Evolutionary conservation across 1,284 basidiomycete genomes (phyloP).

Genomic region (Anthracocystis setariae): DNA sequence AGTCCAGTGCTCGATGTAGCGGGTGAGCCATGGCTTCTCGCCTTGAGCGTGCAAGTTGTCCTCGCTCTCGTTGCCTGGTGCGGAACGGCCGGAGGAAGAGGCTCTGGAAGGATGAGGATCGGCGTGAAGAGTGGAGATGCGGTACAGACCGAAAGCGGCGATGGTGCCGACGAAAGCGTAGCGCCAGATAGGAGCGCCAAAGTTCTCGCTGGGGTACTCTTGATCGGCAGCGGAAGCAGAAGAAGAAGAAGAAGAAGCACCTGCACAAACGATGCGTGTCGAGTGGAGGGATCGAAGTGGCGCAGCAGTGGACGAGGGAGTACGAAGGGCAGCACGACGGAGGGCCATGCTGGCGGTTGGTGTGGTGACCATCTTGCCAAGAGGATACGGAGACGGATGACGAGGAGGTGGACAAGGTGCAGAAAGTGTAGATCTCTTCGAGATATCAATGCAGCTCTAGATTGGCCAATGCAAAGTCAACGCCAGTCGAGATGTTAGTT

Average conservation of each 20-base stretch:
- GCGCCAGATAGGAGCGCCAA: constrained; percentile 59
- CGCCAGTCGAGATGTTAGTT: constrained; percentile 1
- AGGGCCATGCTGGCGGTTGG: constrained; percentile 18
- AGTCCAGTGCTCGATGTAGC: constrained; percentile 57
- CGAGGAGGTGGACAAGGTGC: background rate
- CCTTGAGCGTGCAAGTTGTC: constrained; percentile 46
- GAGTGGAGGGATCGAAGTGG: constrained; percentile 43
- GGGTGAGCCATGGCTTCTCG: constrained; percentile 60
- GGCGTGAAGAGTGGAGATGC: constrained; percentile 50
- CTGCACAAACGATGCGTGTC: constrained; percentile 30
- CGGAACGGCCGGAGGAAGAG: constrained; percentile 47
- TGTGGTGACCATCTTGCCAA: constrained; percentile 34
- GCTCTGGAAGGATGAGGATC: constrained; percentile 51
- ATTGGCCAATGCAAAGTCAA: background rate
- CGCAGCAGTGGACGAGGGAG: constrained; percentile 5
- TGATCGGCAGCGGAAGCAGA: constrained; percentile 27
- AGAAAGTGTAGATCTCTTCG: too few species aligned
- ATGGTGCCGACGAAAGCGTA: constrained; percentile 49
- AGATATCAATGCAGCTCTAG: constrained; percentile 1
- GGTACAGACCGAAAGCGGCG: constrained; percentile 53
- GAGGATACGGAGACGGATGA: constrained; percentile 11
- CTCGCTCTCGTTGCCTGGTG: constrained; percentile 54
- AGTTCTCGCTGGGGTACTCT: constrained; percentile 44
- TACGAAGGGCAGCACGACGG: constrained; percentile 15
- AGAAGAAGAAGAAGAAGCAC: constrained; percentile 32